Base-by-base conservation (phyloP, 2,329 filamentous ascomycete genomes). In the Talaromyces sp. region DNA sequence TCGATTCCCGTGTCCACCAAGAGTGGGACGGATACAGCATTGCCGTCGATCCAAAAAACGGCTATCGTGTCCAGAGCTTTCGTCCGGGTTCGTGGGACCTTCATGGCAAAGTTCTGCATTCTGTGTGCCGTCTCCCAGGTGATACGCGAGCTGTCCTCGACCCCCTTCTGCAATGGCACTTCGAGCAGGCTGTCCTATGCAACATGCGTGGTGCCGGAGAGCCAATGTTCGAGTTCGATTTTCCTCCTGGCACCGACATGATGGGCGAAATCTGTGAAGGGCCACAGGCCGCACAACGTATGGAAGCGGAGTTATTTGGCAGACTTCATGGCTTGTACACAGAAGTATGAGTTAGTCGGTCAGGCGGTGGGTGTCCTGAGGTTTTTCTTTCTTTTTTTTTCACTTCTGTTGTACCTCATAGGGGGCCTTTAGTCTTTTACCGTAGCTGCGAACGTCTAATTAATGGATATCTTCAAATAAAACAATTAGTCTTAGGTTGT, bases 191-290 rank as follows among this genome's bases (percentile, higher is more conserved):
- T 9, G 55, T 65, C 22, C 60, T 65, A 28, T 57, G 11, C 15
- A 64, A 64, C 33, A 63, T 64, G 62, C 39, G 62, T n/a, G 62
- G 60, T 47, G 58, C 51, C 11, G 60, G 62, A 33, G 32, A 33
- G 47, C 60, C 64, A 39, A 19, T 57, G 4, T 64, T 62, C 33
- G 65, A 66, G 28, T 51, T 59, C 52, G 64, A 65, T 36, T 63
- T 65, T 51, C 62, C 58, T 17, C 59, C 62, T 9, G 65, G 60
- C 17, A 57, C 57, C 22, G 64, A 65, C 51, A 66, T 65, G 58
- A 59, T 33, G 36, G 49, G 53, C 15, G 53, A 62, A 33, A 65
- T 65, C 39, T 42, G 27, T 2, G 17, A 59, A 52, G 62, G 17
- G 32, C 32, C 32, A 33, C 32, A 33, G 32, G 32, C 32, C 10